These are phyloP conservation scores for Phialophora tarda DNA, from an alignment of 2,329 filamentous ascomycete species.

Conservation along the genomic window DNA sequence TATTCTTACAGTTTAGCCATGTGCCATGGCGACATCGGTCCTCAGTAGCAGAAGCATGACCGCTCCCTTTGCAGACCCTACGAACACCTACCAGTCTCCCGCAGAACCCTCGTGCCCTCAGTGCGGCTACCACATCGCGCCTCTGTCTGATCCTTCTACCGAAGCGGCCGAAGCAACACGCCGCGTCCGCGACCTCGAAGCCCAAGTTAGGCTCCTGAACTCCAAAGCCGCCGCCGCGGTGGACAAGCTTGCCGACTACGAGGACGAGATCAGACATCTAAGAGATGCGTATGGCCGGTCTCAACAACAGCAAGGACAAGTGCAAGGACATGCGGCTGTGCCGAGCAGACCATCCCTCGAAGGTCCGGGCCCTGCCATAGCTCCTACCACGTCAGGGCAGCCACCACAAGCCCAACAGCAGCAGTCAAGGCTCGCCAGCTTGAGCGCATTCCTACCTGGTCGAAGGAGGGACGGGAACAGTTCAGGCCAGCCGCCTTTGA, in stretches of 20 bases:
- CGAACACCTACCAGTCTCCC: slow-evolving; percentile 13
- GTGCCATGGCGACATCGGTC: slow-evolving; percentile 27
- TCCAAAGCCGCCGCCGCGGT: slow-evolving; percentile 60
- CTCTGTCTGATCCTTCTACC: slow-evolving; percentile 37
- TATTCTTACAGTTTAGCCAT: slow-evolving; percentile 11
- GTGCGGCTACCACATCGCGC: slow-evolving; percentile 47
- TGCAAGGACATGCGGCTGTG: slow-evolving; percentile 34
- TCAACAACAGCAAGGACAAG: slow-evolving; percentile 33
- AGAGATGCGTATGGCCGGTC: slow-evolving; percentile 39
- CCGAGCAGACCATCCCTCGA: slow-evolving; percentile 22
- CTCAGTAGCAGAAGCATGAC: slow-evolving; percentile 26
- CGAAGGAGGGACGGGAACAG: slow-evolving; percentile 32
- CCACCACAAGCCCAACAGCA: slow-evolving; percentile 20
- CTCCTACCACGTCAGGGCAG: slow-evolving; percentile 1
- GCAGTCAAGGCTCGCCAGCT: slow-evolving; percentile 32
- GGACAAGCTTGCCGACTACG: slow-evolving; percentile 66
- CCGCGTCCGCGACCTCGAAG: slow-evolving; percentile 59
- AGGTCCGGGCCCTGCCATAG: slow-evolving; percentile 17
- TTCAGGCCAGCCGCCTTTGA: slow-evolving; percentile 38
- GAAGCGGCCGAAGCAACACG: slow-evolving; percentile 46
- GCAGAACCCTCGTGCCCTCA: slow-evolving; percentile 44
- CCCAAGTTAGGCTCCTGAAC: slow-evolving; percentile 59
- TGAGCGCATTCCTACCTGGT: slow-evolving; percentile 41
- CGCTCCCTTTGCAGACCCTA: slow-evolving; percentile 22
- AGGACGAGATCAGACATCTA: slow-evolving; percentile 64